Evolutionary conservation across 257 asterid genomes (phyloP).

Genomic region (Paraleonurus japonicus): DNA sequence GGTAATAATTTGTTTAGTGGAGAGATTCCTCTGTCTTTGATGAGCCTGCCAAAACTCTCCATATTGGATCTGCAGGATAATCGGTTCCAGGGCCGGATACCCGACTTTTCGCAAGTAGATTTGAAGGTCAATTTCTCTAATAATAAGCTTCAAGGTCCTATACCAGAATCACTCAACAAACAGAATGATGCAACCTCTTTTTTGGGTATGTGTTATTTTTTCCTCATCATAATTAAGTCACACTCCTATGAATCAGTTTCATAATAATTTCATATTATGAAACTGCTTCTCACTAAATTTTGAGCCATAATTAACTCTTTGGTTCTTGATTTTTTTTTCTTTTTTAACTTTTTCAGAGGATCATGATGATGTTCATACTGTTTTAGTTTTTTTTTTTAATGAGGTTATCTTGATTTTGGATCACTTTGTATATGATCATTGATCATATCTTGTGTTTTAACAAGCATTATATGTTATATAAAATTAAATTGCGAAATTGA

Average conservation of each 20-base stretch:
- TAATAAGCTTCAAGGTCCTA: slow-evolving; percentile 52
- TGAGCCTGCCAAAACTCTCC: slow-evolving; percentile 39
- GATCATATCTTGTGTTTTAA: too few relatives aligned
- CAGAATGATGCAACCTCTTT: slow-evolving; percentile 43
- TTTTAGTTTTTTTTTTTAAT: too few relatives aligned
- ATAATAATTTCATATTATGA: too few relatives aligned
- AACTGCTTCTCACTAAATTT: too few relatives aligned
- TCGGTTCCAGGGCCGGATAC: slow-evolving; percentile 50
- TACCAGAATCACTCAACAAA: slow-evolving; percentile 41
- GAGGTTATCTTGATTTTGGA: background rate
- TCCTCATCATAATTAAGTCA: background rate
- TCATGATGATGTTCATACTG: background rate
- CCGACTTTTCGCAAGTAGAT: slow-evolving; percentile 49
- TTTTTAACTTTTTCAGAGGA: background rate
- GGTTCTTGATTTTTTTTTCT: background rate
- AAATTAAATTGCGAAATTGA: too few relatives aligned
- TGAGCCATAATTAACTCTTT: too few relatives aligned
- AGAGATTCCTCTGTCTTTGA: slow-evolving; percentile 50
- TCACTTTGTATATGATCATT: too few relatives aligned
- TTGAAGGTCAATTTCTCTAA: slow-evolving; percentile 42
- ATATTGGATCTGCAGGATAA: slow-evolving; percentile 53
- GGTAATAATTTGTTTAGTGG: slow-evolving; percentile 45
- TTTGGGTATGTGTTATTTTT: slow-evolving; percentile 37
- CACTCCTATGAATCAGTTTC: too few relatives aligned
- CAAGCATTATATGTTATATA: too few relatives aligned